Evolutionary conservation across 805 yeast genomes (phyloP), one percentile per base, ranked within the genome.

Genomic region (Barnettozyma sucrosica): DNA sequence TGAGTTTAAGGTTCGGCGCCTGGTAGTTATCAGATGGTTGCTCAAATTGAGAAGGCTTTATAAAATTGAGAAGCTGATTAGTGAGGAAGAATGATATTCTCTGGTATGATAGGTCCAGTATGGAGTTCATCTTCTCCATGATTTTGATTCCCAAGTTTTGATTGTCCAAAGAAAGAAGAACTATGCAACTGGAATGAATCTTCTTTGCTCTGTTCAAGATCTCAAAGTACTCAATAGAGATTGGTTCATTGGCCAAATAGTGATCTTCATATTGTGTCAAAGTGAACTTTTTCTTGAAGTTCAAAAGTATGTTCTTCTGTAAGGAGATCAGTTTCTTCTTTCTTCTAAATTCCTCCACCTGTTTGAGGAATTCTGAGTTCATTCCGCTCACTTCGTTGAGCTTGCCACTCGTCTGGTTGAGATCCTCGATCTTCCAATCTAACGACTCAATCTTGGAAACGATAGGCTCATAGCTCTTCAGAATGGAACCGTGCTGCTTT

Each of bases 241-340:
- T 51, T 16, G 60, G 47, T 47, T 68, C 59, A 58, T 73, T 71
- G 20, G 64, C 60, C 36, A 90, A 66, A 7, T 76, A 64, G 55
- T 77, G 84, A 40, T 80, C 82, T 55, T 92, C 97, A 48, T 79
- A 76, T 51, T 83, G 90, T 39, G 75, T 76, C 39, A 92, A 63
- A 0, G 90, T 78, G 59, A 85, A 88, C 48, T 77, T 76, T 4
- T 74, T 70, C 51, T 81, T 79, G 54, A 85, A 77, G 25, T 74
- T 71, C 0, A 64, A 55, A 36, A 86, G 63, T 1, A 86, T 57
- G 33, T 70, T 63, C 57, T 77, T 81, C 55, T 83, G 79, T 43
- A 83, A 53, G 5, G 47, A 36, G 3, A 60, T 19, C 14, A 53
- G 34, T 13, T 54, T 56, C 43, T 57, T 61, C 43, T 57, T 44